Conservation (phyloP, 2,329 filamentous ascomycete genomes). For the Diaporthe sp. region DNA sequence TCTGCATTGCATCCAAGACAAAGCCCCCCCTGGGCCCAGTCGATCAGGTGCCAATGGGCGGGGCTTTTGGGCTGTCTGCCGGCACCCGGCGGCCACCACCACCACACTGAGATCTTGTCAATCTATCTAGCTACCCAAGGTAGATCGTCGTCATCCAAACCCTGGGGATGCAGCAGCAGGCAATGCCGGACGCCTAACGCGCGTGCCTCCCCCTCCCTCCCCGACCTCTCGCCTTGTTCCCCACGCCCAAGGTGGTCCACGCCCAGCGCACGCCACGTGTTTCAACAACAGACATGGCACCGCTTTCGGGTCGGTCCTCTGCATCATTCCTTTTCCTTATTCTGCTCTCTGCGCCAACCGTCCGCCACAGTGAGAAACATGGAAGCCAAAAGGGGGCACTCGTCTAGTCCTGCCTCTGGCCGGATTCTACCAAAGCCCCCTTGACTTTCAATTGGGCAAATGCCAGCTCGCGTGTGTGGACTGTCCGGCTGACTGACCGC, state of each 20-base stretch:
- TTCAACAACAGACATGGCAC: conserved; percentile 32
- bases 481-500: background rate
- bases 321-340: background rate
- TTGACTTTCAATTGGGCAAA: background rate
- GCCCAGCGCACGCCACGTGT: conserved; percentile 34
- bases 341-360: too few species aligned
- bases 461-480: too few species aligned
- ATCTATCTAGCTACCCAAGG: background rate
- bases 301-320: conserved; percentile 13
- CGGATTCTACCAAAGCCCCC: background rate
- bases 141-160: background rate
- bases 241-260: background rate
- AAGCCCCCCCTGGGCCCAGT: background rate
- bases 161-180: background rate
- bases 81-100: conserved; percentile 15
- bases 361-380: background rate
- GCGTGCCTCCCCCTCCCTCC: background rate
- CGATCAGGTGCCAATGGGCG: background rate
- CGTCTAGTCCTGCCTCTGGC: conserved; percentile 15
- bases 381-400: background rate
- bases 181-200: background rate
- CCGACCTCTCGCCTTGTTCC: background rate
- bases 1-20: background rate
- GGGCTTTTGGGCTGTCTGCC: conserved; percentile 4
- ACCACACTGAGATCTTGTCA: background rate